Conservation (phyloP, 768 basidiomycete genomes). For the Boletus insuetus region DNA sequence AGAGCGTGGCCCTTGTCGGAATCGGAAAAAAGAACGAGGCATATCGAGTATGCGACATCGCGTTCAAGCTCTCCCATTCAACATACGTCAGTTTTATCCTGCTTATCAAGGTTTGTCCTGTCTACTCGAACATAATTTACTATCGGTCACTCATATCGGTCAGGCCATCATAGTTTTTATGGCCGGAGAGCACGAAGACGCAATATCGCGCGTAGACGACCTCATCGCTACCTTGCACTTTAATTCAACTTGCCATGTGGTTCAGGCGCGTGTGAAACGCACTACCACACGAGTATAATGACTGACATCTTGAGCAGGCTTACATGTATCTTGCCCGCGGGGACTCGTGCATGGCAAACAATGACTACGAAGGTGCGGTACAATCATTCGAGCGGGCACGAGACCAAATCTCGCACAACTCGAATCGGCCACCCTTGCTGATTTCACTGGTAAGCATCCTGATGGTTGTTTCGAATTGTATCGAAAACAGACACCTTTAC, state of each 20-base stretch:
- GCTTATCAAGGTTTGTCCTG: conserved; percentile 2
- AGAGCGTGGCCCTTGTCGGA: neutral
- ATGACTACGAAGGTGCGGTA: neutral
- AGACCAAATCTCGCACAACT: neutral
- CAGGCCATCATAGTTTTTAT: neutral
- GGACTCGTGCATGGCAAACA: neutral
- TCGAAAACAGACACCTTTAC: neutral
- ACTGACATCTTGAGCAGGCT: neutral
- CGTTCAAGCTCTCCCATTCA: neutral
- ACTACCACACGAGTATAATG: neutral
- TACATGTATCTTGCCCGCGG: neutral
- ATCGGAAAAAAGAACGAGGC: neutral
- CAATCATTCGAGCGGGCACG: neutral
- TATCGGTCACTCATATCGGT: neutral
- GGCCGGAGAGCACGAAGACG: neutral
- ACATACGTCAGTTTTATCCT: neutral
- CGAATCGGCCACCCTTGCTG: neutral
- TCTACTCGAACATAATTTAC: neutral
- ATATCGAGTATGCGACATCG: conserved; percentile 2
- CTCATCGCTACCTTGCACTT: neutral
- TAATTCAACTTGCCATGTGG: neutral
- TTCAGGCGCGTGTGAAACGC: neutral
- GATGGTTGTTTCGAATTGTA: neutral
- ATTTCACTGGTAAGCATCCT: neutral
- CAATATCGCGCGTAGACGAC: neutral